phyloP scores from a whole-genome alignment of 495 filamentous ascomycete species.

The Neurospora sp. region DNA sequence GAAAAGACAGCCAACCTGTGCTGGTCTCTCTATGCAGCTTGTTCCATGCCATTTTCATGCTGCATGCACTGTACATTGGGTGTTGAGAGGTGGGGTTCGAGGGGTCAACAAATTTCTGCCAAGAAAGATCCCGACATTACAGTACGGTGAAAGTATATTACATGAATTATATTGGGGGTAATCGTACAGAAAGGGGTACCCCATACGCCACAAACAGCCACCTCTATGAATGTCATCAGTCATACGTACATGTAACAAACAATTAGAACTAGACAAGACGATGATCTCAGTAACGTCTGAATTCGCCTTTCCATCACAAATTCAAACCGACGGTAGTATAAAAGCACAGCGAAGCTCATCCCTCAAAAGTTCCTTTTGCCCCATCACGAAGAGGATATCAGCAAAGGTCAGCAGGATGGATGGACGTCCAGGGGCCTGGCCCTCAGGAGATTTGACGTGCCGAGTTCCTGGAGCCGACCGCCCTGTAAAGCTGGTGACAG shows the following conservation, averaged over 20 bases:
- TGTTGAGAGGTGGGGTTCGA: neutral
- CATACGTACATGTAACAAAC: neutral
- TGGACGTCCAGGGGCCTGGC: neutral
- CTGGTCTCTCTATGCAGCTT: neutral
- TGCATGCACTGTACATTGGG: neutral
- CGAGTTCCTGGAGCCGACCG: neutral
- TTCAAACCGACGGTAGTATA: neutral
- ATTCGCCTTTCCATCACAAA: neutral
- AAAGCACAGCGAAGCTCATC: neutral
- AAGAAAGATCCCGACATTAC: neutral
- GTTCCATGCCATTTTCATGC: neutral
- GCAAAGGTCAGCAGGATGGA: neutral
- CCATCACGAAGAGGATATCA: neutral
- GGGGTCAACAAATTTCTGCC: neutral
- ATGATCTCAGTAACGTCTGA: neutral
- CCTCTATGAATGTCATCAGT: neutral
- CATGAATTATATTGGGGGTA: neutral
- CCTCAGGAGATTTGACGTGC: neutral
- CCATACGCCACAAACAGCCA: neutral
- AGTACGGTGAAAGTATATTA: neutral
- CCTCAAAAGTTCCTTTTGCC: neutral
- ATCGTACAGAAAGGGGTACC: neutral
- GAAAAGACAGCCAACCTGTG: neutral
- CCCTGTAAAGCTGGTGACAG: neutral
- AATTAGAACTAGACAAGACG: neutral